These are phyloP conservation scores for Rosa lucieae DNA, from an alignment of 306 rosid genomes.

Conservation along the genomic window DNA sequence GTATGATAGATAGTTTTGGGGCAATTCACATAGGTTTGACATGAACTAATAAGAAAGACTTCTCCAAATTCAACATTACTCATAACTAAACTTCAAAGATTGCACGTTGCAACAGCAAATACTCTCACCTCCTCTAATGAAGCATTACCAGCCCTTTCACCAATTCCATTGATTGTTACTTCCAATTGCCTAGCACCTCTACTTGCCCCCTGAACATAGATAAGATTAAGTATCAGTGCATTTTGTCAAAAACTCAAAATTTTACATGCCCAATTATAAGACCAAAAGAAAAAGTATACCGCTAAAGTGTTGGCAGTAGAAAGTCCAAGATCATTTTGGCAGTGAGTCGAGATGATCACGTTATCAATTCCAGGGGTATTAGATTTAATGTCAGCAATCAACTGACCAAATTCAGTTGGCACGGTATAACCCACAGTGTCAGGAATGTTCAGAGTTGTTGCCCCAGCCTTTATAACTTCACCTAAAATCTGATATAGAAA, in stretches of 20 bases:
- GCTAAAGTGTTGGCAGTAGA: constrained; percentile 86
- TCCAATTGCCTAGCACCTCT: constrained; percentile 97
- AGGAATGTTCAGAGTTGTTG: constrained; percentile 94
- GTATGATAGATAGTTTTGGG: not conserved
- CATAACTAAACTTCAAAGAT: not conserved
- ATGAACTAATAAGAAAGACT: not conserved
- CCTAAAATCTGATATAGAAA: constrained; percentile 85
- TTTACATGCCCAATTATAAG: not conserved
- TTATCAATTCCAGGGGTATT: constrained; percentile 87
- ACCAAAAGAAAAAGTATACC: constrained; percentile 39
- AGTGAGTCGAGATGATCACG: constrained; percentile 92
- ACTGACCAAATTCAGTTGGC: constrained; percentile 65
- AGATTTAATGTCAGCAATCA: constrained; percentile 86
- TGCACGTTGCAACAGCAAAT: constrained; percentile 6
- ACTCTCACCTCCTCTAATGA: constrained; percentile 83
- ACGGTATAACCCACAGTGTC: constrained; percentile 86
- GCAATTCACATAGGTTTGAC: not conserved
- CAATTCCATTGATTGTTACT: constrained; percentile 96
- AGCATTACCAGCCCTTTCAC: constrained; percentile 99
- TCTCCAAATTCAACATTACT: not conserved
- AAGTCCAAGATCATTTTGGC: constrained; percentile 98
- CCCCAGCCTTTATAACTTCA: constrained; percentile 93
- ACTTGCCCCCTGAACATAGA: constrained; percentile 77
- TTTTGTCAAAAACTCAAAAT: not conserved
- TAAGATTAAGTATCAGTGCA: constrained; percentile 20